Base-by-base conservation (phyloP, 2,329 filamentous ascomycete genomes). In the Cytospora piceae region DNA sequence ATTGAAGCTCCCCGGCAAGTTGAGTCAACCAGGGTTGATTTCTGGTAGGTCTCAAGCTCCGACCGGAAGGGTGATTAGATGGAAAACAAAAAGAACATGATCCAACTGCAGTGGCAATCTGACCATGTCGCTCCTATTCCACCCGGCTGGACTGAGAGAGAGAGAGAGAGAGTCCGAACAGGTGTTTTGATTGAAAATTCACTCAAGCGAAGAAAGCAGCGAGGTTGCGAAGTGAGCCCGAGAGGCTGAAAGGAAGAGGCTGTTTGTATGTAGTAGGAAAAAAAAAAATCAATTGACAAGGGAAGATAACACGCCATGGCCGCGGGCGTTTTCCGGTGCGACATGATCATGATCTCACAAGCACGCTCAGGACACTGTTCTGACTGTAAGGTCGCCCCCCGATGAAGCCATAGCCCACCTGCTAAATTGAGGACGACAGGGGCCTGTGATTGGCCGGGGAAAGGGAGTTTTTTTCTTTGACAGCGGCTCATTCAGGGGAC, bases 141-240 rank as follows among this genome's bases (percentile, higher is more conserved):
- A 6, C 32, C 32, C 32, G 32, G 32, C 11, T 34, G 32, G 32
- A 34, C 27, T 29, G 3, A 11, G 11, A 34, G 32, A 9, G 32
- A 9, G 4, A 53, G 31, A 34, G 11, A 34, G 8, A 9, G 32
- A 9, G 32, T 8, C 8, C 32, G 27, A 29, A 29, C 27, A 29
- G 27, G 27, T 29, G 27, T 29, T 29, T 29, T 29, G 27, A 54
- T 53, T 7, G n/a, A 24, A 57, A 65, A 61, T 58, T 58, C 58
- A 29, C 65, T 64, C 61, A 61, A 67, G 65, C 65, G 65, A 67
- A 29, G 53, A 67, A 65, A 65, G 65, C 53, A 67, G 65, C 65
- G 65, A 65, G 34, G 5, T 55, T 22, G 55, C 32, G 29, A 24
- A n/a, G 37, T 22, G 5, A 7, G 39, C 32, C 42, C 37, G 55